Base-by-base conservation (phyloP, 2,329 filamentous ascomycete genomes). In the Graphiopsis chlorocephala region DNA sequence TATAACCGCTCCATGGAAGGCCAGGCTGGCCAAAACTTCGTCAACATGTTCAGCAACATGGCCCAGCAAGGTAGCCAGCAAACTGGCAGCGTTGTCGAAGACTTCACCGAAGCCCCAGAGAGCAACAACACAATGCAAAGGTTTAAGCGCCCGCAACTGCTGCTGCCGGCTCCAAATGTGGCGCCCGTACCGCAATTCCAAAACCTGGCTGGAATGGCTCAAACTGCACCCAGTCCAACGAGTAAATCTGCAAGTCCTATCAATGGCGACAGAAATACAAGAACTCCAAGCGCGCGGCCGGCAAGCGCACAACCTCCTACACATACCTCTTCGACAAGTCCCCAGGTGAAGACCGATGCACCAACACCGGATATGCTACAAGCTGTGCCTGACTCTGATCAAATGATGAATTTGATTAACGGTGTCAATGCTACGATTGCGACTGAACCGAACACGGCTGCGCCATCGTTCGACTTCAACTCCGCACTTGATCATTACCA, bases 1-100 rank as follows among this genome's bases (percentile, higher is more conserved):
- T 99, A 98, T 79, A 90, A 96, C 68, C 90, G 96, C 73, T 96
- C 92, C 68, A 80, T 99, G 58, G 93, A 97, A 75, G 92, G 93
- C 38, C 90, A 94, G 71, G 88, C 86, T 20, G 83, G 86, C 1
- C 87, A 91, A 73, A 94, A 91, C 66, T 85, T 98, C 48, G 88
- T 90, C 64, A 93, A 96, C 70, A 89, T 97, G 74, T 91, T 98
- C 74, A 87, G 88, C 4, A 89, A 88, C 69, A 65, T 69, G 47
- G 55, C 57, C 4, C 55, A 64, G 2, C 69, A 71, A 48, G 68
- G 56, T 20, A 26, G 65, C 42, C 68, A 67, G 31, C 78, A 78
- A 15, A 85, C 85, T 69, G 84, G 85, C 23, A 86, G 85, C 70
- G 83, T 89, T 12, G 85, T 88, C 28, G 86, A 89, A 72, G 85